phyloP scores from a whole-genome alignment of 371 early-diverging fungal species.

The Apophysomyces elegans region DNA sequence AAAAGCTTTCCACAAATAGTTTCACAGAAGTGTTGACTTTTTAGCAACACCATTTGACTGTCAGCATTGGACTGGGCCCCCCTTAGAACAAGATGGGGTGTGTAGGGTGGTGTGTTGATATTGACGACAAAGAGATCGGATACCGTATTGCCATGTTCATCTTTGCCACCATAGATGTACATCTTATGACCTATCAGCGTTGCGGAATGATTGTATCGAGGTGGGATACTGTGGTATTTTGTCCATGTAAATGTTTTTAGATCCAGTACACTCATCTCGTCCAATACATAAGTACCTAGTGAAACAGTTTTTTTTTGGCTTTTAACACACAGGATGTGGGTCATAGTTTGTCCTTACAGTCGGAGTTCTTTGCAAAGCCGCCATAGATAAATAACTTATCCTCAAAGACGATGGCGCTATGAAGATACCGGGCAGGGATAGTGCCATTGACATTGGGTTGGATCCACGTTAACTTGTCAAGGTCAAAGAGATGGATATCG shows the following conservation, averaged over 20 bases:
- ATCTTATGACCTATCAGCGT: slow-evolving; percentile 59
- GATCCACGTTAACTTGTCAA: slow-evolving; percentile 62
- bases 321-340: not conserved
- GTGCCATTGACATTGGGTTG: slow-evolving; percentile 61
- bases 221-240: slow-evolving; percentile 54
- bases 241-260: slow-evolving; percentile 62
- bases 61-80: slow-evolving; percentile 39
- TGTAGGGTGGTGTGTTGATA: slow-evolving; percentile 48
- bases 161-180: slow-evolving; percentile 66
- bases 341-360: slow-evolving; percentile 46
- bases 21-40: slow-evolving; percentile 72
- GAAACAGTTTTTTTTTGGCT: not conserved
- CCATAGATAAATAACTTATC: slow-evolving; percentile 71
- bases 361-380: slow-evolving; percentile 65
- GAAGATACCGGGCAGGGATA: slow-evolving; percentile 56
- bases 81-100: slow-evolving; percentile 46
- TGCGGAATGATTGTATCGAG: slow-evolving; percentile 67
- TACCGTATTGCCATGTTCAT: slow-evolving; percentile 63
- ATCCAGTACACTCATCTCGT: slow-evolving; percentile 61
- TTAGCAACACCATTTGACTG: slow-evolving; percentile 58
- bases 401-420: slow-evolving; percentile 65
- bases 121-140: slow-evolving; percentile 65
- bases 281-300: slow-evolving; percentile 62
- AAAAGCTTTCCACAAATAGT: slow-evolving; percentile 63
- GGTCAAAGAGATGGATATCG: slow-evolving; percentile 67